Evolutionary conservation across 2,329 filamentous ascomycete genomes (phyloP), one percentile per base, ranked within the genome.

Genomic region (Lomentospora prolificans): DNA sequence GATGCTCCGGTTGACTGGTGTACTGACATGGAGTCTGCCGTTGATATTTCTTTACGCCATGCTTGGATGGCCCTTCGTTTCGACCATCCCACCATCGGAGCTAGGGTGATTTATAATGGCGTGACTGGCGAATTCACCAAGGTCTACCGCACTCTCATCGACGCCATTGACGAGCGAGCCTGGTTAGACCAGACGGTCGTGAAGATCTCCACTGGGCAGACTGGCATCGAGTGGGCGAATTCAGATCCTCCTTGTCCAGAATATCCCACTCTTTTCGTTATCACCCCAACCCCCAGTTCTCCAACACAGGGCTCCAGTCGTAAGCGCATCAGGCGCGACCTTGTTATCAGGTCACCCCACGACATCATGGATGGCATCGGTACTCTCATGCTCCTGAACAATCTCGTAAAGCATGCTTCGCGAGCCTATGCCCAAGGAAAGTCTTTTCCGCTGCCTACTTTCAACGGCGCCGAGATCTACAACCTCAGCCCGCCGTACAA

Each of bases 321-420:
- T 19, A 48, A 27, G 22, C 17, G 31, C n/a, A 50, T 55, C 7
- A 64, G 61, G 0, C 63, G 64, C 1, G 70, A 72, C 31, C 57
- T 71, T 0, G 60, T 72, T 3, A 60, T 73, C 14, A 66, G 70
- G 1, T 68, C 66, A 1, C 68, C 67, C 0, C 70, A 72, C 52
- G 68, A 72, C 9, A 65, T 72, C n/a, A 66, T 72, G 4, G 71
- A 73, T 30, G 70, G 71, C 0, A 66, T 72, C 2, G 71, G 70
- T 4, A 68, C 69, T 1, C 62, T 72, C 3, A 62, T 64, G 2
- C 59, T 72, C 2, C 58, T 71, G 25, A 62, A 70, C 53, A 67
- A 64, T n/a, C 59, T 68, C 2, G 51, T 67, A 5, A 10, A 30
- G 3, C 60, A 63, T 33, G 62, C 64, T 0, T 57, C 64, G 0